phyloP scores from a whole-genome alignment of 179 eudicot species.

The Beta lomatogona region DNA sequence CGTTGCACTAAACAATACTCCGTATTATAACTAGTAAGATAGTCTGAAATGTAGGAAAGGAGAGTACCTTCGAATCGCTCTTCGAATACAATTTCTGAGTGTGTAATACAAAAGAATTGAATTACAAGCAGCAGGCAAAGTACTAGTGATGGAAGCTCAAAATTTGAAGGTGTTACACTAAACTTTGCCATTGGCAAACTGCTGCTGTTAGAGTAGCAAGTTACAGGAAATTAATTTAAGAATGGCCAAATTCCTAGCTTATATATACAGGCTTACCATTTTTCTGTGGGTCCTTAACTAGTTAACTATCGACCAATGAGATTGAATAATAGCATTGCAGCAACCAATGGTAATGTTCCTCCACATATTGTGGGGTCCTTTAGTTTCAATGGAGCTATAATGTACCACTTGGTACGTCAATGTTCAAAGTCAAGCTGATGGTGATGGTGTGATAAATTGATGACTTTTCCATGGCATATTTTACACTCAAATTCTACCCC shows the following conservation, averaged over 20 bases:
- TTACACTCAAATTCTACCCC: background rate
- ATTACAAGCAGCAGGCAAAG: slow-evolving; percentile 25
- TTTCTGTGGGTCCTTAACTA: background rate
- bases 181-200: slow-evolving; percentile 2
- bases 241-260: background rate
- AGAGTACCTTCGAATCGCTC: slow-evolving; percentile 81
- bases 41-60: background rate
- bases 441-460: background rate
- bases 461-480: slow-evolving; percentile 16
- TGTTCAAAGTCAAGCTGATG: background rate
- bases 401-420: background rate
- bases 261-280: slow-evolving; percentile 33
- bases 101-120: slow-evolving; percentile 35
- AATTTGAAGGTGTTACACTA: slow-evolving; percentile 13
- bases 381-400: slow-evolving; percentile 2
- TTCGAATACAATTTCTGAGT: slow-evolving; percentile 80
- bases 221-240: slow-evolving; percentile 20
- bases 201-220: slow-evolving; percentile 5
- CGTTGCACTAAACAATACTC: no score
- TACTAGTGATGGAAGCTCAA: slow-evolving; percentile 20
- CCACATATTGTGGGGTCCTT: slow-evolving; percentile 18
- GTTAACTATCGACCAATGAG: slow-evolving; percentile 20
- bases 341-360: slow-evolving; percentile 20
- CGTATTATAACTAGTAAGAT: no score
- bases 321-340: slow-evolving; percentile 1